These are phyloP conservation scores for Protomyces lactucae-debilis DNA, from an alignment of 1,139 yeast genomes.

Conservation along the genomic window DNA sequence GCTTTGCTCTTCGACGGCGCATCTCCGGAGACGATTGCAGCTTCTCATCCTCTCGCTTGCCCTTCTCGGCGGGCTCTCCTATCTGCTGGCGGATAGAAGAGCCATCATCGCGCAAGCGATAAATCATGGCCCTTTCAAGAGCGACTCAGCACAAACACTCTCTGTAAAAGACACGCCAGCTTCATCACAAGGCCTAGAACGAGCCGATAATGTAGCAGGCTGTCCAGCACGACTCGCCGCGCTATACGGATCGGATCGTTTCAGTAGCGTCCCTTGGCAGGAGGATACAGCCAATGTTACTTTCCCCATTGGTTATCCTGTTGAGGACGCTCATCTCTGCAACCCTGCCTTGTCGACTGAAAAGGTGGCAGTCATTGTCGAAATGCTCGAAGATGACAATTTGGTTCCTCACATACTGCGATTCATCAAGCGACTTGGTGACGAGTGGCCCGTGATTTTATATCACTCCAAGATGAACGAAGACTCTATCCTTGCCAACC, in stretches of 20 bases:
- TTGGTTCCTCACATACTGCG: conserved; percentile 3
- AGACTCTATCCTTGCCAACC: background rate
- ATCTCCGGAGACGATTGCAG: too few species aligned
- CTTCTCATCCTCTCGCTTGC: too few species aligned
- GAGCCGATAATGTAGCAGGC: background rate
- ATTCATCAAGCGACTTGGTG: conserved; percentile 5
- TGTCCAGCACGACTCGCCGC: background rate
- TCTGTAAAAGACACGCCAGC: too few species aligned
- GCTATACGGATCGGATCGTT: background rate
- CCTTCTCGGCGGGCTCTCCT: too few species aligned
- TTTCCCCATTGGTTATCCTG: background rate
- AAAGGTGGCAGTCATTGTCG: conserved; percentile 18
- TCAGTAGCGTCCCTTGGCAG: background rate
- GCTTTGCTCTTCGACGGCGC: too few species aligned
- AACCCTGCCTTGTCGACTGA: background rate
- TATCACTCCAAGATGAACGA: conserved; percentile 18
- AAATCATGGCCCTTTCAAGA: too few species aligned
- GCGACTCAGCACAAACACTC: too few species aligned
- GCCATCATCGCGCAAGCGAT: too few species aligned
- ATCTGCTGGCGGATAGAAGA: too few species aligned
- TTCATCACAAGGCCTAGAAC: too few species aligned
- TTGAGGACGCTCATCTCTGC: background rate
- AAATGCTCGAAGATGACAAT: conserved; percentile 2
- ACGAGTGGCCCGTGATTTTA: conserved; percentile 17
- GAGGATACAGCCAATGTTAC: background rate